Conservation (phyloP, 2,329 filamentous ascomycete species). For the Neofusicoccum umdonicola region DNA sequence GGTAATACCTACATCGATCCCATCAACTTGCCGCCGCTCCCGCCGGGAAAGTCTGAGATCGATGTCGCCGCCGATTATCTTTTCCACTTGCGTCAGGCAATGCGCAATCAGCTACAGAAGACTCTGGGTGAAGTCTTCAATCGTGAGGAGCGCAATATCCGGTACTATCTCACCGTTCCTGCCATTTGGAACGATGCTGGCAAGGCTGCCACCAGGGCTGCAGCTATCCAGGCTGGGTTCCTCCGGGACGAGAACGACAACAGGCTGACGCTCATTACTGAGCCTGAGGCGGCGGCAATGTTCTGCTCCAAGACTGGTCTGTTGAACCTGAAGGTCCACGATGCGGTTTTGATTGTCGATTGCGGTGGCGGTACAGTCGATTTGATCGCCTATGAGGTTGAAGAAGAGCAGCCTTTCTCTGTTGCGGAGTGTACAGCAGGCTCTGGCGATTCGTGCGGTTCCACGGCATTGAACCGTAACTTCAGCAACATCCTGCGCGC, state of each 20-base stretch:
- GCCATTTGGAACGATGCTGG: constrained; percentile 99
- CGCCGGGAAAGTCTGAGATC: constrained; percentile 96
- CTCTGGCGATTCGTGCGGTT: constrained; percentile 95
- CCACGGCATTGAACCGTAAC: constrained; percentile 95
- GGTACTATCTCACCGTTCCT: constrained; percentile 97
- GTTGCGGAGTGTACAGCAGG: constrained; percentile 96
- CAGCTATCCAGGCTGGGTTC: constrained; percentile 95
- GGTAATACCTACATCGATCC: constrained; percentile 99
- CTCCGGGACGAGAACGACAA: constrained; percentile 97
- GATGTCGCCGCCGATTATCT: constrained; percentile 99
- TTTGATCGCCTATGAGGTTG: constrained; percentile 97
- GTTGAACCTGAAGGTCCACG: constrained; percentile 94
- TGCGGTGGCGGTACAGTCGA: constrained; percentile 98
- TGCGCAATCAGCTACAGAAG: constrained; percentile 94
- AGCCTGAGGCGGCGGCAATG: constrained; percentile 93
- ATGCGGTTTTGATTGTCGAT: constrained; percentile 96
- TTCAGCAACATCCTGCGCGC: constrained; percentile 97
- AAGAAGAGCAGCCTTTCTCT: constrained; percentile 95
- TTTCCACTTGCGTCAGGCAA: constrained; percentile 95
- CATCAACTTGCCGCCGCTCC: constrained; percentile 95
- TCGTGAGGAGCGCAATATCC: constrained; percentile 94
- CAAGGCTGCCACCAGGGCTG: constrained; percentile 92
- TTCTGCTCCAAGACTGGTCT: constrained; percentile 98
- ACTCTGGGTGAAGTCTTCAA: constrained; percentile 97
- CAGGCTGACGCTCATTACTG: constrained; percentile 87